Conservation (phyloP, 2,329 filamentous ascomycete species). For the Neurospora sp. region DNA sequence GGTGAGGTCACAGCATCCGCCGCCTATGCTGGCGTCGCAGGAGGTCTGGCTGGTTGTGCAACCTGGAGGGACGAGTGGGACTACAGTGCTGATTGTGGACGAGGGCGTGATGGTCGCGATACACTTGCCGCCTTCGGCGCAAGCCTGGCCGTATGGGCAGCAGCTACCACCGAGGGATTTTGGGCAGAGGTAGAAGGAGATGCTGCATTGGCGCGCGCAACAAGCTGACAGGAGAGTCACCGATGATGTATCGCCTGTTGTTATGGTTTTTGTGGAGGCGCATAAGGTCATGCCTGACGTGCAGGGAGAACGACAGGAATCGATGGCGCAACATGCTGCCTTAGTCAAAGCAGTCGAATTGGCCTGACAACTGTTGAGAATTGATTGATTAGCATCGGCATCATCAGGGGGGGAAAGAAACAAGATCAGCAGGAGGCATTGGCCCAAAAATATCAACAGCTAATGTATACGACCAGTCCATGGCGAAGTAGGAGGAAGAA, state of each 20-base stretch:
- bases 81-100: slow-evolving; percentile 19
- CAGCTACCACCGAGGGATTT: slow-evolving; percentile 21
- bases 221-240: slow-evolving; percentile 16
- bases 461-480: not conserved
- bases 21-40: slow-evolving; percentile 34
- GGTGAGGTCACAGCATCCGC: slow-evolving; percentile 39
- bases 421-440: not conserved
- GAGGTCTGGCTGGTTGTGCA: slow-evolving; percentile 32
- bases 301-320: slow-evolving; percentile 25
- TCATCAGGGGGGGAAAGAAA: not conserved
- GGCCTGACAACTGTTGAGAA: slow-evolving; percentile 21
- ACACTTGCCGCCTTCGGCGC: slow-evolving; percentile 9
- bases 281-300: slow-evolving; percentile 20
- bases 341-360: slow-evolving; percentile 13
- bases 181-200: slow-evolving; percentile 24
- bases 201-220: slow-evolving; percentile 23
- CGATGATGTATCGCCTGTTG: slow-evolving; percentile 12
- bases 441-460: not conserved
- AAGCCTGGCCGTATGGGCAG: slow-evolving; percentile 17
- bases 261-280: slow-evolving; percentile 20
- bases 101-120: slow-evolving; percentile 18
- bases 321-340: slow-evolving; percentile 24
- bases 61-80: slow-evolving; percentile 34
- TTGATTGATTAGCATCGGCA: not conserved
- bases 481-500: not conserved